Evolutionary conservation across 306 rosid species (phyloP).

Genomic region (Ormosia semicastrata): DNA sequence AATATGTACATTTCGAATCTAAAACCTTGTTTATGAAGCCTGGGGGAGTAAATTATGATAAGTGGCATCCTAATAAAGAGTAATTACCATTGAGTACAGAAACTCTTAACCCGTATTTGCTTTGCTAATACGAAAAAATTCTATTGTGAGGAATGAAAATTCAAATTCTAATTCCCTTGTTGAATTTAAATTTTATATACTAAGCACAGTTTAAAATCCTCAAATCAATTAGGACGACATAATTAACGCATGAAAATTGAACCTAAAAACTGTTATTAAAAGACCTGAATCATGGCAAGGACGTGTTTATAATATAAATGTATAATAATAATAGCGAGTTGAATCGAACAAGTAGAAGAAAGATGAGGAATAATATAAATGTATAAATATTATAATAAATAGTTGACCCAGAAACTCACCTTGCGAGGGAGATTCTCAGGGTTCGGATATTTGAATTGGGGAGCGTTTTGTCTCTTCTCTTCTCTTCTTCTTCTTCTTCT

Average conservation of each 20-base stretch:
- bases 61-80: neutral
- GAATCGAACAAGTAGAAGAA: neutral
- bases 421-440: slow-evolving; percentile 4
- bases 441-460: neutral
- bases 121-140: neutral
- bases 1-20: slow-evolving; percentile 15
- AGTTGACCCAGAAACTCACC: slow-evolving; percentile 29
- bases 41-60: neutral
- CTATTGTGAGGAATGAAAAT: neutral
- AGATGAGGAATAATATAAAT: neutral
- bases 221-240: neutral
- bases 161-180: neutral
- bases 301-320: neutral
- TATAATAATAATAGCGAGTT: neutral
- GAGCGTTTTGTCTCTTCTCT: neutral
- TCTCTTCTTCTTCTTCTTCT: neutral
- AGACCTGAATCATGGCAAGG: neutral
- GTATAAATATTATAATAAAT: neutral
- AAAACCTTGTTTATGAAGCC: neutral
- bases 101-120: neutral
- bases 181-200: neutral
- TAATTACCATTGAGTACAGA: neutral
- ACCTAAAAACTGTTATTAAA: neutral
- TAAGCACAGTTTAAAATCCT: neutral
- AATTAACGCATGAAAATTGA: neutral